A percentile compares a stretch with the other conserved stretches of the same genome.
Evolutionary conservation across 129 eudicot species (phyloP).

Genomic region (Pulicaria dysenterica): DNA sequence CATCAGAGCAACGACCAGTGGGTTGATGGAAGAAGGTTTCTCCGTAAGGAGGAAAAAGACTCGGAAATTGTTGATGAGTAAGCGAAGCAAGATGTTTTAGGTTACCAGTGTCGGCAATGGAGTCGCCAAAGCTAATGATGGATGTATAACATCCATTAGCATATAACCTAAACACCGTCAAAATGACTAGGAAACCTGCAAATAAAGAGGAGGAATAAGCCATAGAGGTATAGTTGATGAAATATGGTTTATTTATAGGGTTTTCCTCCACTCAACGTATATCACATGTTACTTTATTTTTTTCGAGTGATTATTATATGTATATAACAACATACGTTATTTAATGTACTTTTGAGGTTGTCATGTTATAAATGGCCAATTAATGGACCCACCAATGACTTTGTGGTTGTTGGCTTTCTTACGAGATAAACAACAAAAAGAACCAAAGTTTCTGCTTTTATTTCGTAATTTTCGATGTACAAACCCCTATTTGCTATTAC

Average conservation of each 20-base stretch:
- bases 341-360: too few species aligned
- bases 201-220: neutral
- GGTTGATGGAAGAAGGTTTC: constrained; percentile 1
- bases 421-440: too few species aligned
- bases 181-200: neutral
- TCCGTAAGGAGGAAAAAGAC: constrained; percentile 21
- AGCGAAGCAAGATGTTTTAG: constrained; percentile 9
- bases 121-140: constrained; percentile 30
- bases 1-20: constrained; percentile 20
- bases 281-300: too few species aligned
- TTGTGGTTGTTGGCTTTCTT: too few species aligned
- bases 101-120: constrained; percentile 28
- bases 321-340: too few species aligned
- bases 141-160: constrained; percentile 24
- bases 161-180: constrained; percentile 15
- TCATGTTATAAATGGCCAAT: too few species aligned
- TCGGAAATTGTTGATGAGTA: neutral
- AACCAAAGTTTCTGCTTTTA: too few species aligned
- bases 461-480: too few species aligned
- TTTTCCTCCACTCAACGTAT: neutral
- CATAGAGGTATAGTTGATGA: neutral
- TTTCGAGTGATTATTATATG: too few species aligned
- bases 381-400: too few species aligned
- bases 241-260: neutral
- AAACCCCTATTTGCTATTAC: too few species aligned